Percentiles rank a stretch among this genome's conserved stretches.
Evolutionary conservation across 441 rosid genomes (phyloP).

Genomic region (Flueggea neowawraea): DNA sequence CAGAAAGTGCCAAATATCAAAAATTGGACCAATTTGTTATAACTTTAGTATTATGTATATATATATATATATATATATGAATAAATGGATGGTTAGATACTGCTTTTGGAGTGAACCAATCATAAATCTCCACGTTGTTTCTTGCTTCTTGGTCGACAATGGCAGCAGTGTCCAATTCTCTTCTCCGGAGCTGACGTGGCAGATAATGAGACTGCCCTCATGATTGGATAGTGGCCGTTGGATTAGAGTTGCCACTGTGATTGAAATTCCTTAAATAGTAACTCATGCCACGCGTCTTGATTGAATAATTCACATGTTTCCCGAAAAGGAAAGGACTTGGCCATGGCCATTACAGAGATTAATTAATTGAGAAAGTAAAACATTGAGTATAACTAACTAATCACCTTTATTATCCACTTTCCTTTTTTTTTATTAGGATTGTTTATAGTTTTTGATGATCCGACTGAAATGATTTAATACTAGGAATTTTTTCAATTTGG

Average conservation of each 20-base stretch:
- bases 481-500: too few species aligned
- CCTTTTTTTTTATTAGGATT: too few species aligned
- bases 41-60: too few species aligned
- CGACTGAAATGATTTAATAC: too few species aligned
- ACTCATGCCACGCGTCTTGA: slow-evolving; percentile 14
- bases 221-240: slow-evolving; percentile 17
- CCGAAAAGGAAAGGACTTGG: slow-evolving; percentile 10
- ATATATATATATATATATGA: too few species aligned
- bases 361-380: too few species aligned
- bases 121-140: slow-evolving; percentile 16
- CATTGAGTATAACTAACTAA: too few species aligned
- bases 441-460: too few species aligned
- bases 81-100: slow-evolving; percentile 25
- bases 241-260: slow-evolving; percentile 36
- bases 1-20: too few species aligned
- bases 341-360: background rate
- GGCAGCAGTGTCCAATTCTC: slow-evolving; percentile 34
- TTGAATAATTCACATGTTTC: slow-evolving; percentile 9
- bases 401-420: too few species aligned
- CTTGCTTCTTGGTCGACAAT: slow-evolving; percentile 15
- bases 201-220: slow-evolving; percentile 10
- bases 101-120: slow-evolving; percentile 2
- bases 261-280: slow-evolving; percentile 28
- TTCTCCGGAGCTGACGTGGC: slow-evolving; percentile 21
- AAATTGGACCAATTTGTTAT: too few species aligned